Evolutionary conservation across 2,329 filamentous ascomycete genomes (phyloP).

Genomic region (Aureobasidium sp.): DNA sequence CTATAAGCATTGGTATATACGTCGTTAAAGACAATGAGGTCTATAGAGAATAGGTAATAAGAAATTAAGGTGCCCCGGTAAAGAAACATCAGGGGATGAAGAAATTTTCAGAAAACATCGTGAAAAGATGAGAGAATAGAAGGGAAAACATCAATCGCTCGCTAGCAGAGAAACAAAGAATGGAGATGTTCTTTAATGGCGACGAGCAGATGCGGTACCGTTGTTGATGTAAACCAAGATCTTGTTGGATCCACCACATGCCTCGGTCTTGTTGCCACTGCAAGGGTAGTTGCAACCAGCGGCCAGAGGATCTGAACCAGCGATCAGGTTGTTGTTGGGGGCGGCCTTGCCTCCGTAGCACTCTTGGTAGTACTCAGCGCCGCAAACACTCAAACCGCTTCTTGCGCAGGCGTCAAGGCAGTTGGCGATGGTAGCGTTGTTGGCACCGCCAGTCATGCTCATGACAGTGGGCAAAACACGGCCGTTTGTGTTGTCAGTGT

Average conservation of each 20-base stretch:
- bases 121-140: not conserved
- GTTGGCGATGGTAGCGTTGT: constrained; percentile 22
- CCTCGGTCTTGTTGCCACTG: constrained; percentile 25
- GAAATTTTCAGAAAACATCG: not conserved
- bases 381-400: constrained; percentile 21
- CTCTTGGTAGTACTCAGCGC: constrained; percentile 24
- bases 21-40: not conserved
- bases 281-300: constrained; percentile 24
- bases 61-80: not conserved
- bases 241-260: constrained; percentile 23
- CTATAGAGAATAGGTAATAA: not conserved
- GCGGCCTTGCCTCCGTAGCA: constrained; percentile 19
- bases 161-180: not conserved
- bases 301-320: constrained; percentile 18
- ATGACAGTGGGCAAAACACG: constrained; percentile 18
- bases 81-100: not conserved
- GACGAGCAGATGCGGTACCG: constrained; percentile 14
- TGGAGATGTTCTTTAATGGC: not conserved
- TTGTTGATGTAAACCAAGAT: constrained; percentile 24
- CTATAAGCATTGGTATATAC: not conserved
- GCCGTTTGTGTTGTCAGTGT: constrained; percentile 18
- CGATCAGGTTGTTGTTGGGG: constrained; percentile 15
- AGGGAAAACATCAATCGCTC: not conserved
- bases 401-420: constrained; percentile 22
- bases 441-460: constrained; percentile 18